Base-by-base conservation (phyloP, 139 green algal species). In the Micromonas pusilla region DNA sequence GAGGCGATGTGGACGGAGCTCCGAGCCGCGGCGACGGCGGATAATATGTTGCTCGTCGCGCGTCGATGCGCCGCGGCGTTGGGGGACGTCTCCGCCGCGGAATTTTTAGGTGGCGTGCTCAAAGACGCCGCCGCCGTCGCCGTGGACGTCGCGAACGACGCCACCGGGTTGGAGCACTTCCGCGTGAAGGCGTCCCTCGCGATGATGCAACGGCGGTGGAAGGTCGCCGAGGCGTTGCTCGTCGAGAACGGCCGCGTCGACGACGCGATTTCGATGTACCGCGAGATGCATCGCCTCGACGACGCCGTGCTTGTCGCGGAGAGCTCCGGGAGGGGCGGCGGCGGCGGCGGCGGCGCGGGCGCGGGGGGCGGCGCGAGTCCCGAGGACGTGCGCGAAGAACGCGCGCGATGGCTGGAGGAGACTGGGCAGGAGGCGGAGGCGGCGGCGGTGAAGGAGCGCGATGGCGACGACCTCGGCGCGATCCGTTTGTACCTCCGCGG, bases 401-500 rank as follows among this genome's bases (percentile, higher is more conserved):
- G 78, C 54, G 72, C 65, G 67, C 65, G 82, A 63, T 85, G 76
- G 62, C 80, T 84, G 3, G 52, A 84, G 13, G 30, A 80, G 26
- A 84, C 76, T 0, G 68, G 77, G 3, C 87, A 94, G 81, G 89
- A 92, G 81, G 86, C 90, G 80, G 72, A 86, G 78, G 90, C 90
- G 20, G 89, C 81, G 1, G 73, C 74, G 3, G 80, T 93, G 21
- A 91, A 90, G 66, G 90, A 94, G 81, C 45, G 53, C 19, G 88
- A 94, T 53, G 87, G 86, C 0, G 90, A 96, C 78, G 77, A 85
- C 81, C 53, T 91, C 52, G 83, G 80, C 1, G 91, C 91, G 68
- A 94, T 96, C 73, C 79, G 76, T 16, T 82, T 93, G 25, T 94
- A 94, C 81, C 83, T 96, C 52, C 91, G 90, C 57, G 89, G 89